Base-by-base conservation (phyloP, 2,329 filamentous ascomycete species). In the Sporothrix brasiliensis region DNA sequence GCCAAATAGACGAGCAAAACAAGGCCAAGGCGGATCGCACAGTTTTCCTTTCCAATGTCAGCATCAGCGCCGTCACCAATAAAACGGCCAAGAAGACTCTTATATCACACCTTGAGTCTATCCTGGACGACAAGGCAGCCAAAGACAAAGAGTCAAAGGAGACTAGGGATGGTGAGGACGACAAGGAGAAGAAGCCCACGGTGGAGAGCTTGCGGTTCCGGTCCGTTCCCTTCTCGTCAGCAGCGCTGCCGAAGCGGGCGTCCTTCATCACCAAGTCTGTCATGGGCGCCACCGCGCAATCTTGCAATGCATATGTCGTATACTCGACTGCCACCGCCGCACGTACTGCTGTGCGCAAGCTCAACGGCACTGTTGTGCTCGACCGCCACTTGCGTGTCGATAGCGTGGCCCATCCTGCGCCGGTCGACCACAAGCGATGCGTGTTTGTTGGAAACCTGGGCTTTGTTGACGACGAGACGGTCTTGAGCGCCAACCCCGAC, bases 381-480 rank as follows among this genome's bases (percentile, higher is more conserved):
- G 91, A 92, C 75, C 90, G 95, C 44, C 95, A 99, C 80, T 82
- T 99, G 70, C 89, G 94, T 54, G 94, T 94, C 30, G 95, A 99
- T 81, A 92, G 89, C 74, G 90, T 99, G 47, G 92, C 94, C 0
- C 93, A 97, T 80, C 95, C 95, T 0, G 86, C 91, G 16, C 87
- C 90, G 53, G 88, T 90, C 21, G 94, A 97, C 77, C 89, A 97
- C 79, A 89, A 91, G 71, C 91, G 94, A 69, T 99, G 95, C 79
- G 90, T 99, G 19, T 99, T 99, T 77, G 92, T 99, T 34, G 95
- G 95, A 61, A 99, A 99, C 77, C 86, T 99, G 1, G 93, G 93
- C 66, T 99, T 99, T 76, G 92, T 99, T 19, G 94, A 97, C 76
- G 93, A 97, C 74, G 94, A 97, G 81, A 91, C 87, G 52, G 84